These are phyloP conservation scores for Plasmodium fragile DNA, from an alignment of 169 alveolate genomes.

Conservation along the genomic window DNA sequence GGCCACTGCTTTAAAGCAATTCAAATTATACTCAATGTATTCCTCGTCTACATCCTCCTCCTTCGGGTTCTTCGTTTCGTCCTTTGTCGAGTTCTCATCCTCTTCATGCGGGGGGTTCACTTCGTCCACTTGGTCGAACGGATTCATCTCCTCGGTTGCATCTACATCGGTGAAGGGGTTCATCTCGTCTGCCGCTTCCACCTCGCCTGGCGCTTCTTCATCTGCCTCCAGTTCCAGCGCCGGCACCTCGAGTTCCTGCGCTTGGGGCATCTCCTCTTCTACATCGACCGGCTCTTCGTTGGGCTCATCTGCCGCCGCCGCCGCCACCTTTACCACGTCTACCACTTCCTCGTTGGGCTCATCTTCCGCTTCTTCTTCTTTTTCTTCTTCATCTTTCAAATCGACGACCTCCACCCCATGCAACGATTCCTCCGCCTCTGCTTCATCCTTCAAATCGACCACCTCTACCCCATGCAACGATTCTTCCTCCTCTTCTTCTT, in stretches of 20 bases:
- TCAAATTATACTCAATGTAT: constrained; percentile 5
- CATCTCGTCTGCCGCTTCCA: neutral
- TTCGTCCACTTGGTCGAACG: neutral
- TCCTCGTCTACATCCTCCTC: constrained; percentile 23
- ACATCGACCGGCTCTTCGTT: neutral
- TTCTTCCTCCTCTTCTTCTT: neutral
- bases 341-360: neutral
- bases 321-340: neutral
- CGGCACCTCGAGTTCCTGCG: neutral
- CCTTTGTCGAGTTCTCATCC: neutral
- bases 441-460: neutral
- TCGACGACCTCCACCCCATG: neutral
- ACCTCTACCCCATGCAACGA: neutral
- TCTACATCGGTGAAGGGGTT: neutral
- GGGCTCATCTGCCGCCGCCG: neutral
- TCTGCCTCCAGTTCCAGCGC: neutral
- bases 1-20: constrained; percentile 1
- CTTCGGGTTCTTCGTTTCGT: neutral
- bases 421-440: neutral
- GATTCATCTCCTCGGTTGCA: neutral
- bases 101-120: neutral
- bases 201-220: neutral
- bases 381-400: neutral
- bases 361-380: neutral
- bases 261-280: neutral